Conservation (phyloP, 2,329 filamentous ascomycete genomes). For the Penicillium digitatum region DNA sequence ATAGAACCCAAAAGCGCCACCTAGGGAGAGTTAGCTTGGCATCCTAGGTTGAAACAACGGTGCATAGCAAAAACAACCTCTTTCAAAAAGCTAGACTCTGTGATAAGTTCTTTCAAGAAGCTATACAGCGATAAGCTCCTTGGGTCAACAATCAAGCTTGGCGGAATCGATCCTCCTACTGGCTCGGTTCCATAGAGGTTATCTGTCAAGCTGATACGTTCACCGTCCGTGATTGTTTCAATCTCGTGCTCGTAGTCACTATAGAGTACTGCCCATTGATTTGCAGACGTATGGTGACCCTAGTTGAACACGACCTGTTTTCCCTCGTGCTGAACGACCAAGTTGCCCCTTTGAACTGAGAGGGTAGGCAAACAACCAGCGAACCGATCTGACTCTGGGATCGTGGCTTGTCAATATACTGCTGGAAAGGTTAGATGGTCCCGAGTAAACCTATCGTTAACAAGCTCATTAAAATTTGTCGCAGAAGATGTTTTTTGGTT, state of each 20-base stretch:
- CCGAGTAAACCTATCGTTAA: conserved; percentile 47
- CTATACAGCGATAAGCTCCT: conserved; percentile 37
- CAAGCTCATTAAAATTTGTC: not conserved
- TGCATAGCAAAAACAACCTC: not conserved
- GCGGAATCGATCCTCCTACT: conserved; percentile 23
- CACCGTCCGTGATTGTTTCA: conserved; percentile 47
- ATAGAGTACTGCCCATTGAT: conserved; percentile 40
- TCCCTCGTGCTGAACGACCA: conserved; percentile 34
- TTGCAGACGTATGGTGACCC: conserved; percentile 14
- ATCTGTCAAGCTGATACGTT: conserved; percentile 58
- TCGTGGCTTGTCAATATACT: conserved; percentile 54
- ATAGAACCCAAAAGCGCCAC: conserved; percentile 44
- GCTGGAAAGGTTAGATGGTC: conserved; percentile 50
- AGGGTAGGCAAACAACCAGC: conserved; percentile 52
- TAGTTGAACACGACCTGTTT: conserved; percentile 28
- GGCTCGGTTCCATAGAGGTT: conserved; percentile 50
- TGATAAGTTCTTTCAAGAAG: conserved; percentile 31
- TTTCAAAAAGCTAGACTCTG: conserved; percentile 10
- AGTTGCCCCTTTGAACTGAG: conserved; percentile 31
- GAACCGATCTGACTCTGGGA: conserved; percentile 50
- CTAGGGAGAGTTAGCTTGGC: conserved; percentile 16
- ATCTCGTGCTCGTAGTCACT: conserved; percentile 40
- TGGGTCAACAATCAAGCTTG: conserved; percentile 28
- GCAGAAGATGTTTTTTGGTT: conserved; percentile 20
- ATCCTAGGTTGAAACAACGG: not conserved